These are phyloP conservation scores for Phytomonas sp. DNA, from an alignment of 208 protist genomes.

Conservation along the genomic window DNA sequence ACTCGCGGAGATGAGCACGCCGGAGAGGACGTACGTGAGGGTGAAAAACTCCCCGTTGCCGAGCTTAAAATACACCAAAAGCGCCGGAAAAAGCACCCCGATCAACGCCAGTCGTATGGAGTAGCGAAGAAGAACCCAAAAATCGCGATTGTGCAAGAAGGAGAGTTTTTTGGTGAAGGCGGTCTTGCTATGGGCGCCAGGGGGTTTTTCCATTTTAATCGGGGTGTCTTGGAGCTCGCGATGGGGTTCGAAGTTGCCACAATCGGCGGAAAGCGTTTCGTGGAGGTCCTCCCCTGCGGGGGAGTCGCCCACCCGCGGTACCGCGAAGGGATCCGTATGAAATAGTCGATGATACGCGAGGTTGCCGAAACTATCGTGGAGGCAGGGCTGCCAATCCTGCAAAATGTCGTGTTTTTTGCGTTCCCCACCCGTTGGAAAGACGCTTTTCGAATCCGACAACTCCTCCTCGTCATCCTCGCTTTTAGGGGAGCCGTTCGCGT, in stretches of 20 bases:
- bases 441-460: too few relatives aligned
- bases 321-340: background rate
- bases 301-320: too few relatives aligned
- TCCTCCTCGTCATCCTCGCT: too few relatives aligned
- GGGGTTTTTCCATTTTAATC: too few relatives aligned
- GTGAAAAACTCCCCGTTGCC: conserved; percentile 31
- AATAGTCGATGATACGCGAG: conserved; percentile 6
- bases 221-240: too few relatives aligned
- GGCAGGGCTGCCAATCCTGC: background rate
- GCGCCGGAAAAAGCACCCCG: conserved; percentile 51
- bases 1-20: conserved; percentile 44
- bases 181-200: too few relatives aligned
- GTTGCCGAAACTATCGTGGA: conserved; percentile 1
- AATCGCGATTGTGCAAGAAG: conserved; percentile 46
- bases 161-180: conserved; percentile 20
- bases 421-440: too few relatives aligned
- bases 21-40: conserved; percentile 35
- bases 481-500: too few relatives aligned
- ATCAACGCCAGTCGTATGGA: conserved; percentile 53
- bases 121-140: conserved; percentile 68
- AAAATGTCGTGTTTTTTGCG: too few relatives aligned
- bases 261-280: too few relatives aligned
- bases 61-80: conserved; percentile 32
- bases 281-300: too few relatives aligned
- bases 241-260: too few relatives aligned